phyloP scores from a whole-genome alignment of 169 alveolate genomes.

The Besnoitia besnoiti region DNA sequence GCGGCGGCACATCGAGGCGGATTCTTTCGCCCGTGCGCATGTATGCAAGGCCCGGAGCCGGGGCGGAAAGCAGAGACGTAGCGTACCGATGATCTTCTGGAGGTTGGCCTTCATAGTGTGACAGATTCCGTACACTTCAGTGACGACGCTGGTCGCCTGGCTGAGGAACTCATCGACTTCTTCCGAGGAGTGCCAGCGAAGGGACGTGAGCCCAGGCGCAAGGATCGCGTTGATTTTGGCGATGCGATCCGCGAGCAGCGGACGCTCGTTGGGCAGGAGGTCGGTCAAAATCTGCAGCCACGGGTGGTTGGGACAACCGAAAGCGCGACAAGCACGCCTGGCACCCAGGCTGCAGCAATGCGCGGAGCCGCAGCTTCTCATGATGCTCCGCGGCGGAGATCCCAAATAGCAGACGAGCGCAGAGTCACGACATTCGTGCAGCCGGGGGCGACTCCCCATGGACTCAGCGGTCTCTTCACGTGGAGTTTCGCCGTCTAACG shows the following conservation, averaged over 20 bases:
- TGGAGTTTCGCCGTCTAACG: too few relatives aligned
- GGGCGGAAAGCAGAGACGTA: neutral
- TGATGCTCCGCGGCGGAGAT: too few relatives aligned
- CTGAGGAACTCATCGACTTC: constrained; percentile 88
- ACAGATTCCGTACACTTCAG: constrained; percentile 85
- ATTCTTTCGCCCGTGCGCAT: neutral
- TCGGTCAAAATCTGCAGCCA: constrained; percentile 80
- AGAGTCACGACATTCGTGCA: too few relatives aligned
- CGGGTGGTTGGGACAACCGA: too few relatives aligned
- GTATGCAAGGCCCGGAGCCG: neutral
- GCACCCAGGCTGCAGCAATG: too few relatives aligned
- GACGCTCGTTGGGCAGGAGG: constrained; percentile 91
- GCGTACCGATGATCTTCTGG: constrained; percentile 68
- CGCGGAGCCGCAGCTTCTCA: too few relatives aligned
- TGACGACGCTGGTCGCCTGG: constrained; percentile 80
- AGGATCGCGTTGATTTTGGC: constrained; percentile 85
- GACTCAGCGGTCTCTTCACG: too few relatives aligned
- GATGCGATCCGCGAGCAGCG: constrained; percentile 89
- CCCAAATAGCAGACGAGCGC: too few relatives aligned
- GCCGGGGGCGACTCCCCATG: too few relatives aligned
- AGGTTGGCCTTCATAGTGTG: constrained; percentile 87
- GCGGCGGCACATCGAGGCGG: too few relatives aligned
- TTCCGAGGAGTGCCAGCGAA: constrained; percentile 87
- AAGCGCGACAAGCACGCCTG: too few relatives aligned
- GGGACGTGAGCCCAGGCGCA: constrained; percentile 88